Evolutionary conservation across 768 basidiomycete species (phyloP).

Genomic region (Ramaria rubella): DNA sequence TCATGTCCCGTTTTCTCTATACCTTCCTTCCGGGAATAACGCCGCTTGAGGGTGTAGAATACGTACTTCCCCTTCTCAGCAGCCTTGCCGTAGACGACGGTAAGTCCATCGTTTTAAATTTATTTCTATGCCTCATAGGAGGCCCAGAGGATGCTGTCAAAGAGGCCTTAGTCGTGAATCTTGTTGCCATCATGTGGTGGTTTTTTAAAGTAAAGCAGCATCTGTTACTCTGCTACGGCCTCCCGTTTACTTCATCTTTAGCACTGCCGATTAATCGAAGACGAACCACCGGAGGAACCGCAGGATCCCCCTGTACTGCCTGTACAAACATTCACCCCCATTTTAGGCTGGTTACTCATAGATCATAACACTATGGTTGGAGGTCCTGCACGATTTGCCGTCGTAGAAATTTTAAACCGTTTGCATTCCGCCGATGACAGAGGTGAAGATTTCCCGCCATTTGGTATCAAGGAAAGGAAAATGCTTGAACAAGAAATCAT

Average conservation of each 20-base stretch:
- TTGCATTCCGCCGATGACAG: constrained; percentile 54
- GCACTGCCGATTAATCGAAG: constrained; percentile 64
- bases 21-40: constrained; percentile 66
- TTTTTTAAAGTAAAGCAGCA: constrained; percentile 46
- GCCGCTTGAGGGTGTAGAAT: constrained; percentile 85
- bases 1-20: constrained; percentile 81
- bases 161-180: constrained; percentile 75
- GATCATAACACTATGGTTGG: constrained; percentile 71
- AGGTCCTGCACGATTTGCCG: constrained; percentile 61
- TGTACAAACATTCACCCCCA: constrained; percentile 85
- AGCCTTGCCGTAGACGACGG: constrained; percentile 83
- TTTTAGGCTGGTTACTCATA: constrained; percentile 82
- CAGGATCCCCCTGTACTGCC: constrained; percentile 44
- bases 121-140: neutral
- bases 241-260: constrained; percentile 19
- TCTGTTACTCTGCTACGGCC: neutral
- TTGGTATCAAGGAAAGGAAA: constrained; percentile 48
- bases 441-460: constrained; percentile 32
- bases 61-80: constrained; percentile 85
- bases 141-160: constrained; percentile 74
- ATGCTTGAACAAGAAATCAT: constrained; percentile 78
- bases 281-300: constrained; percentile 32
- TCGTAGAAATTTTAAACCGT: constrained; percentile 72
- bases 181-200: constrained; percentile 87
- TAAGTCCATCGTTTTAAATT: constrained; percentile 27